Base-by-base conservation (phyloP, 1,139 yeast species). In the Nematodospora anomalae region DNA sequence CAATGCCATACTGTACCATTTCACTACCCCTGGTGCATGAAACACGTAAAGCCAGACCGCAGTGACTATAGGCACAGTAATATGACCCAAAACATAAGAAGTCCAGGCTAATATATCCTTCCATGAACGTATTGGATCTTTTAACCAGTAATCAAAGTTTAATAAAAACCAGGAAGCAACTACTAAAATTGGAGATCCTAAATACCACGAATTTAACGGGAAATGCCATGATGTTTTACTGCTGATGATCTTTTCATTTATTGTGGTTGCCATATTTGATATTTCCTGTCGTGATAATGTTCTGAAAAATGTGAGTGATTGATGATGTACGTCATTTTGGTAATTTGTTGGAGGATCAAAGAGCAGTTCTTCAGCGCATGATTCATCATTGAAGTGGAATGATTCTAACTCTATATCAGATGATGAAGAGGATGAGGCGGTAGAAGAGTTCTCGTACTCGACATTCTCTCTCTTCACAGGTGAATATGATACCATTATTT, bases 21-120 rank as follows among this genome's bases (percentile, higher is more conserved):
- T 76, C 9, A 79, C 38, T 0, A 77, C 74, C 1, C 83, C 85
- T 8, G 82, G 83, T 1, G 80, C 70, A 39, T 79, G 84, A 64
- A 80, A 80, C n/a, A 79, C 74, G 51, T 81, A 80, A 9, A 81
- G 61, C 61, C 80, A 81, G 23, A 79, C 70, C 1, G 82, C 75
- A 0, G 83, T 78, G 40, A 79, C 53, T n/a, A 81, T 71, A 1
- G 87, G 85, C 4, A 73, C 77, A 16, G 74, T 65, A 32, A 80
- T 64, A 53, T 81, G 88, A 27, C 78, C 67, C 20, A 80, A 53
- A 10, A 80, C 84, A 51, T 80, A 80, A 24, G 78, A 75, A 32
- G 69, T 54, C 82, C 84, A 78, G 2, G 86, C 81, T 21, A 69
- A 38, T 15, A 79, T 43, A 52, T 81, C 86, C 46, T 74, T 70